A percentile compares a stretch with the other conserved stretches of the same genome.
These are phyloP conservation scores for Aureobasidium mangrovei DNA, from an alignment of 2,329 filamentous ascomycete species.

Conservation along the genomic window DNA sequence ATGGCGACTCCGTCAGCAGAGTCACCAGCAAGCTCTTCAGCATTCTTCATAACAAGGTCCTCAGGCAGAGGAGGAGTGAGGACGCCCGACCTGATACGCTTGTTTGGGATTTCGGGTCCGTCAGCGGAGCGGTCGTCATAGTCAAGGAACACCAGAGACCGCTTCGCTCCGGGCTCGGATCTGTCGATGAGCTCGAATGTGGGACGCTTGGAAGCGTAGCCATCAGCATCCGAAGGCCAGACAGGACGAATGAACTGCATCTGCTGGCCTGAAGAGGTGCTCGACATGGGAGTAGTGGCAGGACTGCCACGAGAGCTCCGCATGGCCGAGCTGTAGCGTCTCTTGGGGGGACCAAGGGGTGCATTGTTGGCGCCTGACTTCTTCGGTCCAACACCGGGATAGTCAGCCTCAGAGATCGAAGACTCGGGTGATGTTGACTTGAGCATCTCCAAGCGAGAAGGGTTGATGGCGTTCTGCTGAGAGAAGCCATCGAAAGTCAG, in stretches of 20 bases:
- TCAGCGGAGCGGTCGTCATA: background rate
- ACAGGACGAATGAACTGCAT: background rate
- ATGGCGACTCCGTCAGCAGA: background rate
- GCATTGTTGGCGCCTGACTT: conserved; percentile 6
- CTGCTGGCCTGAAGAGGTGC: background rate
- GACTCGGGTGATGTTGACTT: background rate
- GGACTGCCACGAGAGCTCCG: background rate
- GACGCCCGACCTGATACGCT: conserved; percentile 3
- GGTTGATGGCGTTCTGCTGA: conserved; percentile 2
- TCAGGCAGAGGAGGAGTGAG: conserved; percentile 4
- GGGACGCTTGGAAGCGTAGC: background rate
- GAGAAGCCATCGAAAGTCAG: conserved; percentile 9
- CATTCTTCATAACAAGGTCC: background rate
- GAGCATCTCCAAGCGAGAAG: conserved; percentile 2
- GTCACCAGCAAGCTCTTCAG: background rate
- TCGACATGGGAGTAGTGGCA: background rate
- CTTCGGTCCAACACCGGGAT: background rate
- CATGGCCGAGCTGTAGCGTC: background rate
- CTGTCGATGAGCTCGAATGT: background rate
- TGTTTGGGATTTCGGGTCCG: background rate
- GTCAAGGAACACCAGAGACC: background rate
- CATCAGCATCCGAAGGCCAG: background rate
- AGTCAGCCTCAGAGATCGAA: background rate
- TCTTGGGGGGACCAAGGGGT: background rate
- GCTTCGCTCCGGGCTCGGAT: background rate